Evolutionary conservation across 1,284 basidiomycete genomes (phyloP).

Genomic region (Coniferiporia weirii): DNA sequence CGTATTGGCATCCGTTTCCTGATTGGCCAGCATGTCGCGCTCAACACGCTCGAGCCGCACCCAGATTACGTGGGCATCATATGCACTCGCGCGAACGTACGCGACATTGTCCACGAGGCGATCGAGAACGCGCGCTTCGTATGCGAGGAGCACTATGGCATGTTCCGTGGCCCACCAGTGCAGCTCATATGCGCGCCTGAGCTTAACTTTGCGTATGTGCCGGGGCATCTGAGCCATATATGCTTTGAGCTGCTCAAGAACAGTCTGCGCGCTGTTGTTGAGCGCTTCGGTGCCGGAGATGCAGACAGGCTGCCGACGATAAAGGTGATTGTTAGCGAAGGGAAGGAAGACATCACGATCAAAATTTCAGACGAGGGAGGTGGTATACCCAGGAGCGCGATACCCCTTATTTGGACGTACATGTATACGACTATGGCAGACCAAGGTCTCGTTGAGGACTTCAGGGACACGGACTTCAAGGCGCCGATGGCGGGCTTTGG

Average conservation of each 20-base stretch:
- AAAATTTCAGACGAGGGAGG: constrained; percentile 97
- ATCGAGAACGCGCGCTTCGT: constrained; percentile 99
- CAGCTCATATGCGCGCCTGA: constrained; percentile 92
- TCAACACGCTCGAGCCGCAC: constrained; percentile 87
- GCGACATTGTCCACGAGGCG: constrained; percentile 96
- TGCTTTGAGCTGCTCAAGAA: constrained; percentile 99
- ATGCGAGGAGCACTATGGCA: constrained; percentile 95
- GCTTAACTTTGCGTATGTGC: constrained; percentile 93
- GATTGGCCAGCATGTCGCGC: constrained; percentile 90
- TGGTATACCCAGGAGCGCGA: constrained; percentile 89
- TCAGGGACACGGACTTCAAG: constrained; percentile 91
- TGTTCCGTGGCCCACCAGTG: constrained; percentile 95
- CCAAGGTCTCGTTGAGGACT: constrained; percentile 82
- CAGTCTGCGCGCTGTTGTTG: constrained; percentile 94
- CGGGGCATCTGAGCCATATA: constrained; percentile 94
- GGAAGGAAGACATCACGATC: constrained; percentile 95
- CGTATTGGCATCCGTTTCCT: constrained; percentile 96
- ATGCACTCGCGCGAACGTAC: constrained; percentile 91
- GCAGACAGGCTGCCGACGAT: constrained; percentile 83
- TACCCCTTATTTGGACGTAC: constrained; percentile 97
- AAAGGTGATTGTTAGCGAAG: constrained; percentile 95
- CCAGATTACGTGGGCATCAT: constrained; percentile 97
- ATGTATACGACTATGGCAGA: constrained; percentile 99
- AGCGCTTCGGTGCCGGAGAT: constrained; percentile 81
- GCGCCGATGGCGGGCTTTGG: constrained; percentile 99